phyloP scores from a whole-genome alignment of 768 basidiomycete species.

The Pleurotus pulmonarius region DNA sequence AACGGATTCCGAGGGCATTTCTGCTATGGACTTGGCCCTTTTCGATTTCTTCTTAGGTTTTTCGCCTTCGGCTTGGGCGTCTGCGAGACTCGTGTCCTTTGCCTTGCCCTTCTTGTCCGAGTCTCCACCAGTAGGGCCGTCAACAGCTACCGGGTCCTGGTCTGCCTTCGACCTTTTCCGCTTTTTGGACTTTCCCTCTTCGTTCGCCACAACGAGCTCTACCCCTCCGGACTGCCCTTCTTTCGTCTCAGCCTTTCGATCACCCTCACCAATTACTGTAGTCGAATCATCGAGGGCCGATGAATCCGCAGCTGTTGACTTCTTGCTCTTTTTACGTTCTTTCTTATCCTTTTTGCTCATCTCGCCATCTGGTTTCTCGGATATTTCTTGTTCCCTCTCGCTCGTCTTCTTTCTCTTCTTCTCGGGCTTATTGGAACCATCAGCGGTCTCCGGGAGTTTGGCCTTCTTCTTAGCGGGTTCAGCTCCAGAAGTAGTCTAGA shows the following conservation, averaged over 20 bases:
- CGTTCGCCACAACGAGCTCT: not conserved
- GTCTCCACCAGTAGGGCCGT: too few relatives aligned
- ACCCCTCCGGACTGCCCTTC: slow-evolving; percentile 17
- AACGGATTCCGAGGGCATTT: not conserved
- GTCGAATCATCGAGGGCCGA: slow-evolving; percentile 10
- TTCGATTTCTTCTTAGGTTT: slow-evolving; percentile 12
- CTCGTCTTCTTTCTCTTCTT: slow-evolving; percentile 8
- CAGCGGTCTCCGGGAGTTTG: slow-evolving; percentile 17
- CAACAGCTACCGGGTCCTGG: not conserved
- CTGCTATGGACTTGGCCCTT: not conserved
- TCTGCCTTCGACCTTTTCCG: slow-evolving; percentile 10
- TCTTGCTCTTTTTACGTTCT: slow-evolving; percentile 19
- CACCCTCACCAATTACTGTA: slow-evolving; percentile 12
- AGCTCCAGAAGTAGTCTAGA: not conserved
- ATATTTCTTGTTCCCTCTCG: slow-evolving; percentile 24
- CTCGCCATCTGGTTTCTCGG: slow-evolving; percentile 20
- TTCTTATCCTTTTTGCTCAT: slow-evolving; percentile 11
- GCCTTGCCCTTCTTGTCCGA: slow-evolving; percentile 17
- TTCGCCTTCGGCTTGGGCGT: slow-evolving; percentile 2
- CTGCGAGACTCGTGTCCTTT: slow-evolving; percentile 8
- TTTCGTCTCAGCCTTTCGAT: slow-evolving; percentile 24
- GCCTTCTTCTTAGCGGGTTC: slow-evolving; percentile 24
- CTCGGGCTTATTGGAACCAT: slow-evolving; percentile 1
- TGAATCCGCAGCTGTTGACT: slow-evolving; percentile 13
- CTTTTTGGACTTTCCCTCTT: slow-evolving; percentile 9